Base-by-base conservation (phyloP, 805 yeast genomes). In the Candida hispaniensis region DNA sequence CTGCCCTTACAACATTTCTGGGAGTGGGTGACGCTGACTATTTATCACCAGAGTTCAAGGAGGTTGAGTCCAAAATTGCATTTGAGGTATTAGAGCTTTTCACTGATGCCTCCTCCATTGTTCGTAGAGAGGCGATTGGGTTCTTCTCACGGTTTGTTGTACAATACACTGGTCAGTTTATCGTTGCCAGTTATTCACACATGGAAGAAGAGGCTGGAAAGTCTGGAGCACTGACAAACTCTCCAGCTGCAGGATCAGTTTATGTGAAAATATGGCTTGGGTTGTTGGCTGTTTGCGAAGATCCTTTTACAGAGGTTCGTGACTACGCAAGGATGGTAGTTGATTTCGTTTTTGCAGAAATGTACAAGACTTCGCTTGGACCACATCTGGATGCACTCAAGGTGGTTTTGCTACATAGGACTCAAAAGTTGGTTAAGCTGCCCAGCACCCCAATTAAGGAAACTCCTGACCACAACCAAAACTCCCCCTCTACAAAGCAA, bases 181-280 rank as follows among this genome's bases (percentile, higher is more conserved):
- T 85, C 38, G 91, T 88, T 2, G 77, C 86, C 41, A 94, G 95
- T 0, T 85, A 77, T 53, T 71, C 82, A 30, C 85, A 83, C 45
- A 52, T 91, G 16, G 83, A 79, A 40, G 91, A 78, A 44, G 95
- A 86, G 46, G 67, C 78, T 19, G 70, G 76, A 0, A 60, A 63
- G 35, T 66, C 76, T 18, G 78, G 73, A 38, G 81, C 73, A 28
- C 67, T 79, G 46, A 65, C 65, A 25, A 36, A 30, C 40, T 67
- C 81, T 0, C 80, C 93, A 1, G 91, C 94, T 0, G 80, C 82
- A 52, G 94, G 95, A 1, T 77, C 94, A 0, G 68, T 83, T 6
- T 82, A 79, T 53, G 71, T 82, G 38, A 79, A 93, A 1, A 71
- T 79, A 6, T 91, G 97, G 95, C 80, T 83, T 45, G 75, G 88